Base-by-base conservation (phyloP, 225 moss, liverwort and hornwort species). In the Anthoceros angustus region DNA sequence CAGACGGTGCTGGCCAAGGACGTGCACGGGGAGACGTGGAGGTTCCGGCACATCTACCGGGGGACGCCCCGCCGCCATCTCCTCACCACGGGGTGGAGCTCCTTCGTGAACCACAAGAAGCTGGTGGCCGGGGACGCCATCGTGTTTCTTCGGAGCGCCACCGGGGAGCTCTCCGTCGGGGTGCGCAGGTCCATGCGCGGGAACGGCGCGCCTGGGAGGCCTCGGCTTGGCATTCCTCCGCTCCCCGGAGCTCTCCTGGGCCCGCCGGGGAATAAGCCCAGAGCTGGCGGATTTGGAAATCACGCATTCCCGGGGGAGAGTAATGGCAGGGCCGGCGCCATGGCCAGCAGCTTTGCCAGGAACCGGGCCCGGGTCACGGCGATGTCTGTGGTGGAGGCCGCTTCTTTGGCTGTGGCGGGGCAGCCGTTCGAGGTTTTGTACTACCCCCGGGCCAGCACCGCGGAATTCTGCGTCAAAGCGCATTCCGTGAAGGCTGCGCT, bases 71-170 rank as follows among this genome's bases (percentile, higher is more conserved):
- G 91, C 40, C 82, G 98, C 66, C 98, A 98, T 42, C 79, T 98
- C 10, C 80, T 98, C 64, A 98, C 98, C 0, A 92, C 98, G 1
- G 98, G 98, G n/a, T 98, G 98, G 98, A 98, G 98, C 64, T 77
- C 78, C 2, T 98, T 98, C 61, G 98, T 98, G 23, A 74, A 86
- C 43, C 78, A 78, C 5, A 98, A 98, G 73, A 87, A 85, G 69
- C 89, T 98, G 11, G 85, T 87, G 20, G 84, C 98, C 15, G 98
- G 98, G 15, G 98, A 98, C 45, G 78, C 87, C 10, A 91, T 98
- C 6, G 73, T 98, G 12, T 98, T 98, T 65, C 70, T 98, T 26
- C 83, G 90, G 95, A 91, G 71, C 14, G 62, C 25, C 24, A 2
- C 70, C 67, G 24, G 72, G 63, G 39, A 64, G 64, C n/a, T 14